Conservation (phyloP, 208 protist genomes). For the Trypanosoma melophagium region DNA sequence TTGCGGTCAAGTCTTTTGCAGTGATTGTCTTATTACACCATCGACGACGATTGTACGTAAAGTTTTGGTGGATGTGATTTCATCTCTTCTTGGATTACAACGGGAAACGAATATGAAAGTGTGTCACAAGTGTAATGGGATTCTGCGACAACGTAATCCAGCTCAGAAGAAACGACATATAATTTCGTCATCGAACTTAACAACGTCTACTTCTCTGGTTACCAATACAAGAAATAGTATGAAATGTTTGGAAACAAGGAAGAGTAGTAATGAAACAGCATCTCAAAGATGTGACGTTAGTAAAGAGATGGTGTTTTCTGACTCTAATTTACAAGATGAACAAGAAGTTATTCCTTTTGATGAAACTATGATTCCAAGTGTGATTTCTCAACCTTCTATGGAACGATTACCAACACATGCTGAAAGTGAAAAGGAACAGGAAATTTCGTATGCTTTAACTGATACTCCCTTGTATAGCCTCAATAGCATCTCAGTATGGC, state of each 20-base stretch:
- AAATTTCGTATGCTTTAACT: conserved; percentile 21
- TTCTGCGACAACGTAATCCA: conserved; percentile 10
- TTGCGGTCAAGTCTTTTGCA: conserved; percentile 84
- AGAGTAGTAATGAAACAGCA: not conserved
- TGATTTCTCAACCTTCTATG: not conserved
- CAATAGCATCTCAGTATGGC: conserved; percentile 23
- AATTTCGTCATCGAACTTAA: not conserved
- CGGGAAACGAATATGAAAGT: conserved; percentile 20
- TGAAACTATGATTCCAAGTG: not conserved
- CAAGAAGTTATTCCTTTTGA: not conserved
- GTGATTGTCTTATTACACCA: conserved; percentile 42
- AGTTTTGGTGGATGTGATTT: conserved; percentile 8
- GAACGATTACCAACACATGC: conserved; percentile 16
- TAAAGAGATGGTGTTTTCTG: not conserved
- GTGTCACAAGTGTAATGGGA: conserved; percentile 38
- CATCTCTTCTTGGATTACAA: conserved; percentile 7
- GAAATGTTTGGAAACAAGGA: not conserved
- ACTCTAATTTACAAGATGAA: not conserved
- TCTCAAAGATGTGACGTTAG: too few relatives aligned
- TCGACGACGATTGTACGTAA: conserved; percentile 10
- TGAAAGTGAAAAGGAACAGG: conserved; percentile 15
- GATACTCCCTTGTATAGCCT: conserved; percentile 21
- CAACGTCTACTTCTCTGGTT: not conserved
- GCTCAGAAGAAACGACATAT: not conserved
- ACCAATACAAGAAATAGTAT: not conserved